A percentile compares a stretch with the other conserved stretches of the same genome.
phyloP scores from a whole-genome alignment of 148 eudicot species.

The Polygonum maritimum region DNA sequence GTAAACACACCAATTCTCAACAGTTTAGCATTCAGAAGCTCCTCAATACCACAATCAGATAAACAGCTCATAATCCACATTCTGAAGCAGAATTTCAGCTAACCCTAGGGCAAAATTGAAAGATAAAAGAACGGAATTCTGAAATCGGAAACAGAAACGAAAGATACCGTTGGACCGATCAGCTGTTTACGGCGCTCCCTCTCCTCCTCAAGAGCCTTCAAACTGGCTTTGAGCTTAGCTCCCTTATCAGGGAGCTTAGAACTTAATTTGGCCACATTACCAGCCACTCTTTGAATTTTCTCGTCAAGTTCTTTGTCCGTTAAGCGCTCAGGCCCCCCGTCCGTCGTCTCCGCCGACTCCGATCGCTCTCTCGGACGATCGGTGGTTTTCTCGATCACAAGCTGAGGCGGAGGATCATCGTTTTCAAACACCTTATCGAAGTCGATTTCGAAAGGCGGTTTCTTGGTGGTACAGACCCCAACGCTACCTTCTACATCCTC shows the following conservation, averaged over 20 bases:
- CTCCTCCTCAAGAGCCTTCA: constrained; percentile 17
- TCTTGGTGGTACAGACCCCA: constrained; percentile 5
- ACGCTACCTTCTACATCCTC: neutral
- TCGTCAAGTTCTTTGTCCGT: neutral
- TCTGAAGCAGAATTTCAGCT: neutral
- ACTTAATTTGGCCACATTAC: neutral
- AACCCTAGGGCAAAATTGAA: neutral
- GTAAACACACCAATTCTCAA: too few relatives aligned
- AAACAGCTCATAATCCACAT: neutral
- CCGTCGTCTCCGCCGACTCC: constrained; percentile 1
- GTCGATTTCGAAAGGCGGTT: constrained; percentile 13
- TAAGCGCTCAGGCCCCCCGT: neutral
- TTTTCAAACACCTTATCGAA: constrained; percentile 2
- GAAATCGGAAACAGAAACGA: neutral
- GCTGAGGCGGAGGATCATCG: constrained; percentile 19
- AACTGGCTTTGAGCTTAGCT: constrained; percentile 12
- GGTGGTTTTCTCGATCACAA: constrained; percentile 18
- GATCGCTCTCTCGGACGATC: neutral
- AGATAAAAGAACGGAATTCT: neutral
- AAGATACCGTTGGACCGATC: neutral
- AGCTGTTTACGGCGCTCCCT: constrained; percentile 14
- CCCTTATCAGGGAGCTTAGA: constrained; percentile 23
- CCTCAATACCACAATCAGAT: neutral
- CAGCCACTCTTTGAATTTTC: neutral
- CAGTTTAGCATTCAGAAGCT: too few relatives aligned